These are phyloP conservation scores for Quercus engelmannii DNA, from an alignment of 306 rosid species.

Conservation along the genomic window DNA sequence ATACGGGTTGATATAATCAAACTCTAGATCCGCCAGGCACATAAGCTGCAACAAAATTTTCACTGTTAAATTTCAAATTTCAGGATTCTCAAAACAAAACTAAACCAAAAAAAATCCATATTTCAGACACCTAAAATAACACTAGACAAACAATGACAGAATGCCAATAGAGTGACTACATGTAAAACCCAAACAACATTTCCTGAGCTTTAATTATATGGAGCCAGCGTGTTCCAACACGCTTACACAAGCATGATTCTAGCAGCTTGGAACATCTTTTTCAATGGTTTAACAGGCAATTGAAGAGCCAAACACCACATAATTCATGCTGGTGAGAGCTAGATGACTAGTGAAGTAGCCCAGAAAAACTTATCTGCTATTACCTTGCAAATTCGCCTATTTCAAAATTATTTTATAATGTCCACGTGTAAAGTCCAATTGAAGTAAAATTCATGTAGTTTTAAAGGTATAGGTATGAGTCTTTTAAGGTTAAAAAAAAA, in stretches of 20 bases:
- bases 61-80: not conserved
- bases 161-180: not conserved
- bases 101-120: not conserved
- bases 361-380: too few relatives aligned
- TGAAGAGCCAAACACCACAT: not conserved
- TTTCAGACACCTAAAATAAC: not conserved
- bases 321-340: not conserved
- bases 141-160: not conserved
- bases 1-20: constrained; percentile 91
- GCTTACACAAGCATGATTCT: not conserved
- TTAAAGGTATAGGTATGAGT: too few relatives aligned
- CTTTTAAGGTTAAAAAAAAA: too few relatives aligned
- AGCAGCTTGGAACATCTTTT: not conserved
- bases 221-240: not conserved
- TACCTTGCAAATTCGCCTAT: too few relatives aligned
- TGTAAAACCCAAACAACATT: not conserved
- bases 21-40: constrained; percentile 95
- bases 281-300: not conserved
- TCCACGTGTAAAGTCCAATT: too few relatives aligned
- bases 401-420: too few relatives aligned
- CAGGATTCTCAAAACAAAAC: too few relatives aligned
- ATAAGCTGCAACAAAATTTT: constrained; percentile 66
- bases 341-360: not conserved
- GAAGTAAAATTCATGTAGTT: too few relatives aligned
- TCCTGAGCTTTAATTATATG: not conserved